These are phyloP conservation scores for Arthrobotrys entomopaga DNA, from an alignment of 2,329 filamentous ascomycete genomes.

Conservation along the genomic window DNA sequence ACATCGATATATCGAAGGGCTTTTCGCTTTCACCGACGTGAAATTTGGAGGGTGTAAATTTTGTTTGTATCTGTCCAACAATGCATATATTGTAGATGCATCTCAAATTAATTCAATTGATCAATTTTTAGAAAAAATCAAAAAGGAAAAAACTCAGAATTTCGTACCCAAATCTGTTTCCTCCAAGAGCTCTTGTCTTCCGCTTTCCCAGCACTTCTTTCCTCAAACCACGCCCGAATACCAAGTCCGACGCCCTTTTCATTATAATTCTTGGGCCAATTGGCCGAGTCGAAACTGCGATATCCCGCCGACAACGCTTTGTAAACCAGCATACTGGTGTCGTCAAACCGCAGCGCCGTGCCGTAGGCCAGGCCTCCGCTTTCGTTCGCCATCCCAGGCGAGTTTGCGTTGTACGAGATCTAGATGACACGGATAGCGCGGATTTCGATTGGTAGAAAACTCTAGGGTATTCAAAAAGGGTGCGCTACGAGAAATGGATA, in stretches of 20 bases:
- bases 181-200: conserved; percentile 1
- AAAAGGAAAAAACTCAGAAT: background rate
- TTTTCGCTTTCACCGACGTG: background rate
- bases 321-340: conserved; percentile 8
- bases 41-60: background rate
- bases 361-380: background rate
- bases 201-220: background rate
- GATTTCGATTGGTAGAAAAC: no score
- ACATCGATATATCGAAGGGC: conserved; percentile 15
- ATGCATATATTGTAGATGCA: no score
- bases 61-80: no score
- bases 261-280: conserved; percentile 17
- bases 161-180: conserved; percentile 4
- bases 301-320: conserved; percentile 12
- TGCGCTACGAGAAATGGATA: no score
- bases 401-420: no score
- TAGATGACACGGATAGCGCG: no score
- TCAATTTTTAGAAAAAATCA: no score
- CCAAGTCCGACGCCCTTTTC: conserved; percentile 14
- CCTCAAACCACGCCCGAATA: background rate
- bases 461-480: no score
- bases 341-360: conserved; percentile 4
- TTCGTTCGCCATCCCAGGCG: no score
- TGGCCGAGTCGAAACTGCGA: conserved; percentile 17
- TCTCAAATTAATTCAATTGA: no score